Base-by-base conservation (phyloP, 306 rosid genomes). In the Prinsepia uniflora region DNA sequence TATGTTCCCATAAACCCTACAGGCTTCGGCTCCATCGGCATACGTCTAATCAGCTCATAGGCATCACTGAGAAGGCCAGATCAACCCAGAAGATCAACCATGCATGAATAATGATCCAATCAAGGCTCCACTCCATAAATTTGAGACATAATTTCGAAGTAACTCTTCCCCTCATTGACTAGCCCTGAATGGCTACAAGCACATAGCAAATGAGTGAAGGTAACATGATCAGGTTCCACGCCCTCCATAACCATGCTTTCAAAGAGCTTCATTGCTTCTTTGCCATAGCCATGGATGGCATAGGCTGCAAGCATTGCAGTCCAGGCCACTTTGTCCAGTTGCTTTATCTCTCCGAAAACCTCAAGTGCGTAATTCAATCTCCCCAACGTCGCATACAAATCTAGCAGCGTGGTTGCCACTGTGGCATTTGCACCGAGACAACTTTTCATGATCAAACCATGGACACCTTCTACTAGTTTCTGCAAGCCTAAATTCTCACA, bases 131-230 rank as follows among this genome's bases (percentile, higher is more conserved):
- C 61, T 72, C 76, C 71, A 77, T 82, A 82, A 59, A 84, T 85
- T 67, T 77, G 75, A 65, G 84, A 59, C 96, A 91, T 89, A 40
- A 70, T 61, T 64, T 54, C 72, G 80, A 89, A 89, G 74, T 85
- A 89, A 73, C 76, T 57, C 68, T 77, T 88, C 20, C 96, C 96
- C 63, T 85, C 87, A 44, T 71, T 52, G 48, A 89, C 81, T 63
- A 84, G 91, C 73, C 97, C 97, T 39, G 97, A 85, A 68, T 91
- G 97, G 77, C 97, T 87, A 55, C 96, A 91, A 61, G 91, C 97
- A 81, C 80, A 83, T 73, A 87, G 81, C 80, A 91, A 80, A 81
- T 89, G 93, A 39, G 89, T 89, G 75, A 91, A 91, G 68, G 96
- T 84, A 17, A 89, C 96, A 46, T 84, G 91, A 85, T 91, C 97